Evolutionary conservation across 192 early-diverging fungal species (phyloP), one percentile per base, ranked within the genome.

Genomic region (Coemansia reversa): DNA sequence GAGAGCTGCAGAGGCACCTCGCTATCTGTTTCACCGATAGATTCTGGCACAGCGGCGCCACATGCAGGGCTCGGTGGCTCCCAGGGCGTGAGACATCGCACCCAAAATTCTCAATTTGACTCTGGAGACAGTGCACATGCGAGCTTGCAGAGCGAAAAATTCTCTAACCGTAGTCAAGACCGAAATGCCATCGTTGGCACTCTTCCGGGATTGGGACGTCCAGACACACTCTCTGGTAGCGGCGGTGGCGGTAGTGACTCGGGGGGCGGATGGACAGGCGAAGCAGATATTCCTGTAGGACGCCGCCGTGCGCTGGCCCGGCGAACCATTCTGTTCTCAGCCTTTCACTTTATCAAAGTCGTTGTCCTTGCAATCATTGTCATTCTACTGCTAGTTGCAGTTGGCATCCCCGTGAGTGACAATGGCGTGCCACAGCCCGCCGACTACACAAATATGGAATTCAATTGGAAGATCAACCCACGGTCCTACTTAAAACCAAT

Each of bases 351-450:
- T 51, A 27, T 79, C 18, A 60, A 73, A 25, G 69, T 72, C 19
- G 14, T 77, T 16, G 20, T 72, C 0, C 55, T 77, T 5, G 23
- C 65, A 12, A 69, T 77, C 14, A 57, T 77, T 12, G 60, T 77
- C 16, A 77, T 77, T 29, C 65, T 77, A 30, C 62, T 77, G 30
- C 28, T 77, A 35, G 75, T 65, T 1, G 75, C 75, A 8, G 75
- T 77, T 18, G 69, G 75, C 4, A 63, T 77, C 32, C 75, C 75
- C 14, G 66, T 77, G 49, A 69, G 66, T 51, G 69, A 77, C 61
- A 72, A 77, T 30, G 69, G 69, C 45, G 65, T 77, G 18, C 75
- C 75, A 8, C 58, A 45, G 28, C 61, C 70, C 8, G 63, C 48
- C 19, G 39, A 69, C 54, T 72, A 58, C 52, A 27, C 25, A 0